A percentile compares a stretch with the other conserved stretches of the same genome.
Evolutionary conservation across 805 yeast genomes (phyloP).

Genomic region (Wickerhamia fluorescens): DNA sequence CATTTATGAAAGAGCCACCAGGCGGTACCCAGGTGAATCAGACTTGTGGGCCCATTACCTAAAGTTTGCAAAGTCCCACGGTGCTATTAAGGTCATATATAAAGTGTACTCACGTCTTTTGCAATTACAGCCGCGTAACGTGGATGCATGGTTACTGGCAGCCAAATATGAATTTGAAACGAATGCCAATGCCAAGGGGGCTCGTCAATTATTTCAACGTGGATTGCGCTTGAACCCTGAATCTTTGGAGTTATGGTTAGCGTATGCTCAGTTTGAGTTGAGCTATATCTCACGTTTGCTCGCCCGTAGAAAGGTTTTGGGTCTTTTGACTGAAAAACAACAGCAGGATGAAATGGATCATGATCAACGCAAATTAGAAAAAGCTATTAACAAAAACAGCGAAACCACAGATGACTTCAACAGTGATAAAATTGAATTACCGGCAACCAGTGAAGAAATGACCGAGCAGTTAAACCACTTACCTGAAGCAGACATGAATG

Average conservation of each 20-base stretch:
- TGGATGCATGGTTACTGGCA: constrained; percentile 89
- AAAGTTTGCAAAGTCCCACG: constrained; percentile 56
- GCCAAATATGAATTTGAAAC: constrained; percentile 89
- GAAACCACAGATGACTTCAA: constrained; percentile 20
- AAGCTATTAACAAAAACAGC: constrained; percentile 29
- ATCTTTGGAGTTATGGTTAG: constrained; percentile 66
- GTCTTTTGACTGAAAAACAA: constrained; percentile 66
- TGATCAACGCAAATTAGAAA: constrained; percentile 24
- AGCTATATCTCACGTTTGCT: constrained; percentile 77
- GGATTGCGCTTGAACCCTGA: constrained; percentile 81
- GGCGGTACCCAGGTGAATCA: constrained; percentile 70
- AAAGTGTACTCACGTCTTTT: constrained; percentile 71
- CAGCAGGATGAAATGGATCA: constrained; percentile 43
- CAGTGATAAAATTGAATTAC: constrained; percentile 37
- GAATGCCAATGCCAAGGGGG: constrained; percentile 82
- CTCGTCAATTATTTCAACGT: constrained; percentile 78
- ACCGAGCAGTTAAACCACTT: constrained; percentile 60
- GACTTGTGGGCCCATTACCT: constrained; percentile 75
- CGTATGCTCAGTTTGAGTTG: constrained; percentile 83
- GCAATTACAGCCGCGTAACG: constrained; percentile 84
- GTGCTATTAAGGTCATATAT: constrained; percentile 66
- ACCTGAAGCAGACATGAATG: constrained; percentile 82
- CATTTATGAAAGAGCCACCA: constrained; percentile 76
- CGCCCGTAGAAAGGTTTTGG: constrained; percentile 76
- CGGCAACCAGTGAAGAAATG: constrained; percentile 44